Evolutionary conservation across 495 filamentous ascomycete genomes (phyloP), one percentile per base, ranked within the genome.

Genomic region (Annulohypoxylon moriforme): DNA sequence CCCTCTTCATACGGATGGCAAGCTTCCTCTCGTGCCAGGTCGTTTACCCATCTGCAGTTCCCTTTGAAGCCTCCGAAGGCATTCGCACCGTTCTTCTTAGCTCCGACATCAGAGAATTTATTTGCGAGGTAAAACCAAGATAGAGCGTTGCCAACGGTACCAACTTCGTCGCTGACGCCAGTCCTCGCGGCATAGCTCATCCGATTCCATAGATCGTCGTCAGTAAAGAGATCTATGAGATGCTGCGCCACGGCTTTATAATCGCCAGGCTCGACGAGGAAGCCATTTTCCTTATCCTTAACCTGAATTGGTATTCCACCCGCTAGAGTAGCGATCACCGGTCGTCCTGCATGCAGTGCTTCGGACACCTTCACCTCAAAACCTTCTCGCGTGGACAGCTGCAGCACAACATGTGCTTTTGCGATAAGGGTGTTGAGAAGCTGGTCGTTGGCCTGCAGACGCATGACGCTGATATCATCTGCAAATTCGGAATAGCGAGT

Each of bases 341-440:
- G 93, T 10, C 91, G 89, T 22, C 93, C 93, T 70, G 94, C 93
- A 78, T 95, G 93, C 7, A 94, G 84, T 25, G 92, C 93, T 78
- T 97, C 93, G 0, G 91, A 94, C 14, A 97, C 93, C 80, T 96
- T 97, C 61, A 96, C 90, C 77, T 97, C 93, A 73, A 97, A 97
- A 2, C 93, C 93, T 77, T 97, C 93, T 18, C 91, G 88, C 1
- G 89, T 94, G 7, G 92, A 94, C 16, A 97, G 86, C 78, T 97
- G 93, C 38, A 95, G 83, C 0, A 88, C 91, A 20, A 94, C 85
- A 62, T 89, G 88, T 1, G 92, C 89, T 50, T 89, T 89, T 38
- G 91, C 89, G 40, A 97, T 82, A n/a, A 97, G 78, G 0, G 91
- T 89, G 74, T 96, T 94, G 73, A 97, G 88, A 13, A 93, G 80